Conservation (phyloP, 805 yeast species). For the Kodamaea leandrae region DNA sequence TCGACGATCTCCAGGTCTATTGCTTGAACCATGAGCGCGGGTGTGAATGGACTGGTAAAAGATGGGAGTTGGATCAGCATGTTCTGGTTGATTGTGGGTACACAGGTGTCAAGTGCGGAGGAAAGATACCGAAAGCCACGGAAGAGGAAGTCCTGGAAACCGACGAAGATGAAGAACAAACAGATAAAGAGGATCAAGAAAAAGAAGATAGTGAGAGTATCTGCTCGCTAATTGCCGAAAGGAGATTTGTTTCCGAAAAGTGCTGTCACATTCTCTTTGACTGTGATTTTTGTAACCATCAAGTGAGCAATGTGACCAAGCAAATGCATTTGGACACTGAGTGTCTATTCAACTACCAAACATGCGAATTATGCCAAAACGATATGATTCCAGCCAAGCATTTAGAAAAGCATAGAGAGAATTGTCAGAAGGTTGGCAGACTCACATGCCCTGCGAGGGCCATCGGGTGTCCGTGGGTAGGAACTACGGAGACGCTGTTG, state of each 20-base stretch:
- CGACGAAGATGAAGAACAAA: conserved; percentile 8
- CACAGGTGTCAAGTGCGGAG: conserved; percentile 37
- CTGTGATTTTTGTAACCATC: conserved; percentile 37
- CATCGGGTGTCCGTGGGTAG: conserved; percentile 52
- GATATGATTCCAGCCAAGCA: conserved; percentile 39
- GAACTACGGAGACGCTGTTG: conserved; percentile 32
- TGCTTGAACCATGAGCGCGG: conserved; percentile 56
- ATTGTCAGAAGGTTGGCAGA: conserved; percentile 40
- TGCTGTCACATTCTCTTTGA: conserved; percentile 41
- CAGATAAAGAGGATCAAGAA: conserved; percentile 7
- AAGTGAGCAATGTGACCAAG: conserved; percentile 27
- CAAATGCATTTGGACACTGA: conserved; percentile 35
- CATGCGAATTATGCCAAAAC: conserved; percentile 43
- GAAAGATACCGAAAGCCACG: conserved; percentile 4
- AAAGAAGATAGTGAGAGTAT: not conserved
- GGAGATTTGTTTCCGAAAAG: conserved; percentile 17
- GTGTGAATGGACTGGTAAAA: conserved; percentile 53
- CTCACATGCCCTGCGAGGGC: conserved; percentile 46
- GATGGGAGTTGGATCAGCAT: conserved; percentile 60
- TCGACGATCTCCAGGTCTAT: conserved; percentile 57
- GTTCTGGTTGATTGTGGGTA: conserved; percentile 33
- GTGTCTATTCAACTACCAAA: conserved; percentile 39
- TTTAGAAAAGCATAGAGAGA: conserved; percentile 38
- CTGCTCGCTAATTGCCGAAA: conserved; percentile 21
- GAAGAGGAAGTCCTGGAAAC: conserved; percentile 4